A percentile compares a stretch with the other conserved stretches of the same genome.
Conservation (phyloP, 2,329 filamentous ascomycete genomes). For the Colletotrichum viniferum region DNA sequence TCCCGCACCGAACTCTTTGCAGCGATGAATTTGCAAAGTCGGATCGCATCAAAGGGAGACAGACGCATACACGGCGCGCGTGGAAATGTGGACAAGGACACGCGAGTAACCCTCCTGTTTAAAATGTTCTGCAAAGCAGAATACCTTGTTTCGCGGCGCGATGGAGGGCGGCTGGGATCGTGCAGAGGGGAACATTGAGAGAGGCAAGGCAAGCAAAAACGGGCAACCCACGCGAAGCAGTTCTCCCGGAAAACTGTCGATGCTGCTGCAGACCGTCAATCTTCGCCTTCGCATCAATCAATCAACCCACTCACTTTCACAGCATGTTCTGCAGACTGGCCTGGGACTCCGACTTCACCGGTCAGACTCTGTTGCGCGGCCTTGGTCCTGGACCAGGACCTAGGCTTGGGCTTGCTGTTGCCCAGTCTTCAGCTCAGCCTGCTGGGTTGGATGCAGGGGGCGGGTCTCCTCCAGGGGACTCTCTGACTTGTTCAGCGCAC, state of each 20-base stretch:
- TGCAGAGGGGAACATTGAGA: neutral
- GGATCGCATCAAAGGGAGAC: conserved; percentile 10
- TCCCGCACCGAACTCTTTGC: conserved; percentile 14
- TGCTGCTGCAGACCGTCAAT: conserved; percentile 8
- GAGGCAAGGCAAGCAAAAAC: neutral
- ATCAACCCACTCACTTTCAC: neutral
- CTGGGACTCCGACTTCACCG: neutral
- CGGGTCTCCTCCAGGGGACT: conserved; percentile 1
- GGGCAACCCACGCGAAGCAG: neutral
- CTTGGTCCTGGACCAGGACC: neutral
- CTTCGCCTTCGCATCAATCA: conserved; percentile 11
- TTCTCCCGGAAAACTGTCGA: conserved; percentile 5
- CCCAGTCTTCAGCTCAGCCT: neutral
- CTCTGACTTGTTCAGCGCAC: conserved; percentile 7
- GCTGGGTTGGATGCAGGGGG: conserved; percentile 5
- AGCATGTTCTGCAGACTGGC: neutral
- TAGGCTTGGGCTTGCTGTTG: neutral
- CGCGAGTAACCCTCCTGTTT: conserved; percentile 22
- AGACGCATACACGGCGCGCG: conserved; percentile 1
- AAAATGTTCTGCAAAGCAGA: conserved; percentile 20
- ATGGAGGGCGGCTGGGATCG: conserved; percentile 5
- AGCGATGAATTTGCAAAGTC: conserved; percentile 23
- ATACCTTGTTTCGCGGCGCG: conserved; percentile 17
- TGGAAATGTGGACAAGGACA: conserved; percentile 22
- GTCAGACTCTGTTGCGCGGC: neutral